These are phyloP conservation scores for Aspergillus sclerotioniger DNA, from an alignment of 495 filamentous ascomycete species.

Conservation along the genomic window DNA sequence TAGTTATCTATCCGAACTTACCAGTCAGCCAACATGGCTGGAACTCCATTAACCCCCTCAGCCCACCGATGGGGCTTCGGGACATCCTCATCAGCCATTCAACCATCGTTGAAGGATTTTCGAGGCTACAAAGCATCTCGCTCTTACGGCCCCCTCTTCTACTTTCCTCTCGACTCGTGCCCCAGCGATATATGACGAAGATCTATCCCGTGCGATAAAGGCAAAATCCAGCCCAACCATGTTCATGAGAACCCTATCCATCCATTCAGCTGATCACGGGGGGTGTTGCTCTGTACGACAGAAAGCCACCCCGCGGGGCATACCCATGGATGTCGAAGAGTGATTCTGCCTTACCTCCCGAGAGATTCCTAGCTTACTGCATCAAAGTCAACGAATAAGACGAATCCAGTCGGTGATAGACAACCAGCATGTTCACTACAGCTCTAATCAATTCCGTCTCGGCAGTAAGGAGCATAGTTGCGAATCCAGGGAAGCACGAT, in stretches of 20 bases:
- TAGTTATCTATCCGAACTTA: too few relatives aligned
- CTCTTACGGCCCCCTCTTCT: neutral
- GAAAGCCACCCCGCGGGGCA: neutral
- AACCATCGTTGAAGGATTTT: neutral
- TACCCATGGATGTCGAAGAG: neutral
- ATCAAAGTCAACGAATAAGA: neutral
- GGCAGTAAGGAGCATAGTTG: too few relatives aligned
- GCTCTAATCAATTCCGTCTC: too few relatives aligned
- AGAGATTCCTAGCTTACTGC: neutral
- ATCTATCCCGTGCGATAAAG: conserved; percentile 3
- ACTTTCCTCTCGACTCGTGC: neutral
- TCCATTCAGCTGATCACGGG: neutral
- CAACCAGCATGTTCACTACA: neutral
- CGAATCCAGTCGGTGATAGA: neutral
- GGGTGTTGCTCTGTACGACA: neutral
- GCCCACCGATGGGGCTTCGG: too few relatives aligned
- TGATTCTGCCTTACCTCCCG: neutral
- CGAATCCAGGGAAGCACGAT: too few relatives aligned
- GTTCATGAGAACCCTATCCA: conserved; percentile 4
- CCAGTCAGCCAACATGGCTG: too few relatives aligned
- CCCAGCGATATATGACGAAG: conserved; percentile 2
- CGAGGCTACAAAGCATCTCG: neutral
- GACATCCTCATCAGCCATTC: too few relatives aligned
- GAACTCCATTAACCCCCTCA: too few relatives aligned
- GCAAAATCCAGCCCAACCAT: conserved; percentile 2